phyloP scores from a whole-genome alignment of 345 rosid species.

The Gossypium bickii region DNA sequence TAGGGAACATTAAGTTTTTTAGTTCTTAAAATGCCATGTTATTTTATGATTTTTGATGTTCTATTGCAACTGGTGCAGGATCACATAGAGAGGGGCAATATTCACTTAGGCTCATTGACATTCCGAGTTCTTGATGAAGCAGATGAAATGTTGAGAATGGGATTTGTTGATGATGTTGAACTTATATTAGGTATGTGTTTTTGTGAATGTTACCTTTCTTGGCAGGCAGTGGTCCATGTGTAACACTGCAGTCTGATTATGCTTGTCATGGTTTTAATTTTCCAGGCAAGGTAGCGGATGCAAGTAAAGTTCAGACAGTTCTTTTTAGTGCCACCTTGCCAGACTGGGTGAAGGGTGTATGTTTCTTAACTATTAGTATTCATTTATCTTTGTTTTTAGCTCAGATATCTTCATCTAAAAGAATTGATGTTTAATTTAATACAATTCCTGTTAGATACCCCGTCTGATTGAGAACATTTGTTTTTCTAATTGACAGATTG shows the following conservation, averaged over 20 bases:
- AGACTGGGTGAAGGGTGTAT: conserved; percentile 74
- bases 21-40: not conserved
- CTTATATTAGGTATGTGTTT: conserved; percentile 69
- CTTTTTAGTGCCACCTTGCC: conserved; percentile 99
- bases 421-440: not conserved
- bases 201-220: not conserved
- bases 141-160: conserved; percentile 98
- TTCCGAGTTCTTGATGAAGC: conserved; percentile 98
- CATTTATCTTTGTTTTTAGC: not conserved
- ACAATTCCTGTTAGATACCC: not conserved
- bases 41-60: not conserved
- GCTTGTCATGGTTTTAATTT: not conserved
- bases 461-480: conserved; percentile 8
- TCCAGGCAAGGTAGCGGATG: conserved; percentile 83
- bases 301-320: conserved; percentile 88
- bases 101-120: conserved; percentile 59
- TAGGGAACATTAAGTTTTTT: not conserved
- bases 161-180: conserved; percentile 96
- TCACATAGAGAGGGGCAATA: conserved; percentile 70
- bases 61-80: conserved; percentile 42
- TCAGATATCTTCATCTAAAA: not conserved
- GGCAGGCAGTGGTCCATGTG: not conserved
- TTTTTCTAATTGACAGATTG: conserved; percentile 43
- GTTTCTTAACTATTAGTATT: conserved; percentile 22
- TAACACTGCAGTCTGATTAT: not conserved